Percentiles rank a stretch among this genome's conserved stretches.
Evolutionary conservation across 2,329 filamentous ascomycete genomes (phyloP).

Genomic region (Aspergillus texensis): DNA sequence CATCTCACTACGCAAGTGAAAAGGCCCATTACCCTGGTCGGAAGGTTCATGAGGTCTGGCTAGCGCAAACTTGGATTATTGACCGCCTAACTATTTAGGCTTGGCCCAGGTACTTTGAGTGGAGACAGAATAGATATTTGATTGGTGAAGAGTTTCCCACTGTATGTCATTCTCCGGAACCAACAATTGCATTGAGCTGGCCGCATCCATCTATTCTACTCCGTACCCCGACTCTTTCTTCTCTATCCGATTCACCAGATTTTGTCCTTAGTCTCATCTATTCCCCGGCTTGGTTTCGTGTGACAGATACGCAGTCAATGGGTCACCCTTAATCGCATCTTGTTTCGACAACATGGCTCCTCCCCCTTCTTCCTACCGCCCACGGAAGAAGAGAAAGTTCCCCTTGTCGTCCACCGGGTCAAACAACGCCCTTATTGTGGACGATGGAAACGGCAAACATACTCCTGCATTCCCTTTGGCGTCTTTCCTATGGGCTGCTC

Average conservation of each 20-base stretch:
- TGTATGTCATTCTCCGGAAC: conserved; percentile 15
- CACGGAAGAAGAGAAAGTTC: conserved; percentile 50
- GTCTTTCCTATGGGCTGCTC: conserved; percentile 91
- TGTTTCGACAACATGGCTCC: conserved; percentile 29
- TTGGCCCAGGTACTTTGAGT: conserved; percentile 21
- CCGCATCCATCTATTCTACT: conserved; percentile 5
- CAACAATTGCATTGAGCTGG: conserved; percentile 7
- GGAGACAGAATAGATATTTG: conserved; percentile 22
- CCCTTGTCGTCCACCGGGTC: conserved; percentile 36
- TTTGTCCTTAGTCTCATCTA: not conserved
- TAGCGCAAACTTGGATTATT: not conserved
- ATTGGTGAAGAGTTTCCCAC: conserved; percentile 9
- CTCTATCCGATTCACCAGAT: not conserved
- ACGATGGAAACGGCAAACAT: conserved; percentile 48
- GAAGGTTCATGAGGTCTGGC: not conserved
- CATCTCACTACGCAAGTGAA: no score
- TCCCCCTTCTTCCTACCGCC: conserved; percentile 42
- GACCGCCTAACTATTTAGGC: not conserved
- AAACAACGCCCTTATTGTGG: conserved; percentile 47
- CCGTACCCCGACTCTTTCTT: not conserved
- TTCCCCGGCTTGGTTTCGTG: not conserved
- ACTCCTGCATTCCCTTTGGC: conserved; percentile 83
- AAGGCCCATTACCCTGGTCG: no score
- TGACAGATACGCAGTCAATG: conserved; percentile 22
- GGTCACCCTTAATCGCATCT: conserved; percentile 18